Conservation (phyloP, 768 basidiomycete genomes). For the Podaxis pistillaris region DNA sequence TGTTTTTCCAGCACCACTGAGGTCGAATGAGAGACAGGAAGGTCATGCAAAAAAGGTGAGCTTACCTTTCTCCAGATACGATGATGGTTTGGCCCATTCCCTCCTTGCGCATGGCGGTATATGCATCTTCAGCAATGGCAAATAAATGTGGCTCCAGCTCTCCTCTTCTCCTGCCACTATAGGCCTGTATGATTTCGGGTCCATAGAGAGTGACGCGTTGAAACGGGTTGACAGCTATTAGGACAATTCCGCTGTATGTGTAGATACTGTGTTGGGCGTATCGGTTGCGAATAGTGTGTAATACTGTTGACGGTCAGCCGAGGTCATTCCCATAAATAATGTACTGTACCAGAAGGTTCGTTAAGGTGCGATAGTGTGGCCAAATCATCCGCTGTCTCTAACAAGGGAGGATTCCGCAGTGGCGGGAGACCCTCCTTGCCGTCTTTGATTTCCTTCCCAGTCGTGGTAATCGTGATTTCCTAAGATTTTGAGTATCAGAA, state of each 20-base stretch:
- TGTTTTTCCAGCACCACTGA: conserved; percentile 98
- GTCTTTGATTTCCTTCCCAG: conserved; percentile 76
- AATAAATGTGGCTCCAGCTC: conserved; percentile 98
- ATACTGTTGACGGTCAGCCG: conserved; percentile 47
- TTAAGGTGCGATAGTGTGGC: conserved; percentile 97
- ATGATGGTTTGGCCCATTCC: conserved; percentile 97
- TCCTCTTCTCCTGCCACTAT: conserved; percentile 87
- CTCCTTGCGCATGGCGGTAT: conserved; percentile 94
- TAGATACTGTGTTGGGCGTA: conserved; percentile 98
- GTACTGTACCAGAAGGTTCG: conserved; percentile 83
- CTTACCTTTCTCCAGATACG: conserved; percentile 94
- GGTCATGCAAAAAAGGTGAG: conserved; percentile 18
- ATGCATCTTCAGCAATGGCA: conserved; percentile 98
- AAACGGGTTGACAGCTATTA: conserved; percentile 99
- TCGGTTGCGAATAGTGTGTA: conserved; percentile 95
- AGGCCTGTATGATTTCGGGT: conserved; percentile 96
- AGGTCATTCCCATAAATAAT: neutral
- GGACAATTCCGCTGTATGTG: conserved; percentile 97
- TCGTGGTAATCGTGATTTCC: conserved; percentile 81
- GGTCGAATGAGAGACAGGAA: conserved; percentile 18
- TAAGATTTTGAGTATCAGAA: conserved; percentile 27
- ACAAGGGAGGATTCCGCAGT: conserved; percentile 90
- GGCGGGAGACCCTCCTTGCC: conserved; percentile 84
- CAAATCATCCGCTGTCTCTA: conserved; percentile 97
- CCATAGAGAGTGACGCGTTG: conserved; percentile 97